Base-by-base conservation (phyloP, 1,284 basidiomycete genomes). In the Cutaneotrichosporon cutaneum region DNA sequence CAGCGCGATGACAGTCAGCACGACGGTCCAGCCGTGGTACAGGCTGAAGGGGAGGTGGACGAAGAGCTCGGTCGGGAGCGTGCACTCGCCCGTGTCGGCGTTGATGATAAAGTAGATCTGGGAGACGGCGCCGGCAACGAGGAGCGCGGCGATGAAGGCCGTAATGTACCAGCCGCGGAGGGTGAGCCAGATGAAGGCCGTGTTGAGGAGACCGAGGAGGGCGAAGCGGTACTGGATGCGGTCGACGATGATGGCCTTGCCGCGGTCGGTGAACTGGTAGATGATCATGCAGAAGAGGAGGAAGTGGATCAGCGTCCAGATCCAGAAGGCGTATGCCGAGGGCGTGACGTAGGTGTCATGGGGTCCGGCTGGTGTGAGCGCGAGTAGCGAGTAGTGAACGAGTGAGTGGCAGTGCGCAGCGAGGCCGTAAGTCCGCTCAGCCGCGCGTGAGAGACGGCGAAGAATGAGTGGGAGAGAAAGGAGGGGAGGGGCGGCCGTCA, bases 1-100 rank as follows among this genome's bases (percentile, higher is more conserved):
- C 4, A 85, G 88, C 52, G 90, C 89, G 64, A 96, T 82, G 65
- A 96, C 83, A 68, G 95, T 89, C 61, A 96, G 86, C 56, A 96
- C 89, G 54, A 92, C 93, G 16, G 91, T 92, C 89, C 93, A 95
- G 55, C 94, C 94, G 75, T 96, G 94, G 82, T 90, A 96, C 59
- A 94, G 86, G 10, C 90, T 93, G 84, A 94, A 94, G 10, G 92
- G 92, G 16, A 82, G 75, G 66, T 81, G 80, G 18, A 82, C 77
- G 52, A 81, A 77, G 21, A 77, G 77, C 78, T 95, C 92, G 66
- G 93, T 90, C 27, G 83, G 82, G 45, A 84, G 73, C 85, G 72
- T 87, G 22, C 52, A 21, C 30, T 51, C 55, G 82, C 54, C 90
- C 77, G 95, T 88, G 67, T 87, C 85, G 78, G 90, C 90, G 83